A percentile compares a stretch with the other conserved stretches of the same genome.
Evolutionary conservation across 176 grass and related monocot species (phyloP).

Genomic region (Paspalum vaginatum): DNA sequence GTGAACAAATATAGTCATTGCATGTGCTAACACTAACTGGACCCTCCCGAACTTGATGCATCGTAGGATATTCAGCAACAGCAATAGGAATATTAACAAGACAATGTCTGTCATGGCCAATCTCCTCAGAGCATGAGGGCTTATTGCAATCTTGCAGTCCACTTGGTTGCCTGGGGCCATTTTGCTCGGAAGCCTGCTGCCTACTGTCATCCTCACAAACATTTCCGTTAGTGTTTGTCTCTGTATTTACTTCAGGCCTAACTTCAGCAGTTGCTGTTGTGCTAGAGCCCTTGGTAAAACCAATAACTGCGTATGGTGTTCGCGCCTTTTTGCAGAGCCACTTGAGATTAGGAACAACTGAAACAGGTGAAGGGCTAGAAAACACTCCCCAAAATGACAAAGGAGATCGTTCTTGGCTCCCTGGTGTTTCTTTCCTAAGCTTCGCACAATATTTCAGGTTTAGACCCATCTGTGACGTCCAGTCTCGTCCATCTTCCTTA

Average conservation of each 20-base stretch:
- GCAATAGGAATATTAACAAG: constrained; percentile 53
- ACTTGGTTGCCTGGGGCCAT: constrained; percentile 18
- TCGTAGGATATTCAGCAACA: constrained; percentile 69
- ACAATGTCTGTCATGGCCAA: constrained; percentile 23
- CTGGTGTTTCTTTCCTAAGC: constrained; percentile 78
- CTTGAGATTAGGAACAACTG: constrained; percentile 69
- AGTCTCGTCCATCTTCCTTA: constrained; percentile 83
- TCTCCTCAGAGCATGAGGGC: constrained; percentile 9
- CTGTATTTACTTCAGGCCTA: constrained; percentile 32
- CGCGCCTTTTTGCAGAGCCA: constrained; percentile 86
- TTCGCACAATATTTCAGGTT: constrained; percentile 89
- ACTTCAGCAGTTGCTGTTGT: constrained; percentile 33
- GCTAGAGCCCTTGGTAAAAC: constrained; percentile 42
- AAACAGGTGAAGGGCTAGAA: constrained; percentile 53
- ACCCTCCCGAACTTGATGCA: constrained; percentile 54
- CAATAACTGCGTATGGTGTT: constrained; percentile 75
- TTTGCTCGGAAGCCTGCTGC: constrained; percentile 22
- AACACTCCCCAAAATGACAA: constrained; percentile 64
- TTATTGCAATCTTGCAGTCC: constrained; percentile 30
- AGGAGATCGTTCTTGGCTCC: constrained; percentile 62
- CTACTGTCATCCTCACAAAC: constrained; percentile 20
- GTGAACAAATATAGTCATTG: constrained; percentile 39
- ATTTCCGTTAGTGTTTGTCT: constrained; percentile 39
- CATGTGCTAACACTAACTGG: constrained; percentile 36
- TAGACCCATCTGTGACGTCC: constrained; percentile 86